Percentiles rank a stretch among this genome's conserved stretches.
phyloP scores from a whole-genome alignment of 495 filamentous ascomycete species.

The Bombardia bombarda region DNA sequence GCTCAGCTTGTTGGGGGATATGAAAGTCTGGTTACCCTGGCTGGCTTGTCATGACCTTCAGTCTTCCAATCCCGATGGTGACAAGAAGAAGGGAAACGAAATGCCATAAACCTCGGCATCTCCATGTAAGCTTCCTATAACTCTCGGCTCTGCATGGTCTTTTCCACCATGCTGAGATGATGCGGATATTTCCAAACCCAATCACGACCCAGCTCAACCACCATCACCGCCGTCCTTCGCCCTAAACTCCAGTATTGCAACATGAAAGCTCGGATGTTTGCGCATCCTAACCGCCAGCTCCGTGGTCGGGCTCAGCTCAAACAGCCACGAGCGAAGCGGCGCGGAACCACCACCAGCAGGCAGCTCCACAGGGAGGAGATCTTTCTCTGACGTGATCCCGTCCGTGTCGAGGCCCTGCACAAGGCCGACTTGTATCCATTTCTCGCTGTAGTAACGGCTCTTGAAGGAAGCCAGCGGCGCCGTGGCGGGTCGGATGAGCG shows the following conservation, averaged over 20 bases:
- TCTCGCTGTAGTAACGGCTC: neutral
- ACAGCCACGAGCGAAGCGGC: neutral
- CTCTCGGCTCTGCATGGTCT: too few relatives aligned
- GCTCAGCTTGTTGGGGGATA: too few relatives aligned
- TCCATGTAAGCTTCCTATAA: too few relatives aligned
- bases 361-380: neutral
- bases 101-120: too few relatives aligned
- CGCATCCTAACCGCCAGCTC: neutral
- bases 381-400: neutral
- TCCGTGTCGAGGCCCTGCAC: neutral
- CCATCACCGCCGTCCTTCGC: neutral
- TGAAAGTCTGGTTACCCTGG: too few relatives aligned
- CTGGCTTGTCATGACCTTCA: too few relatives aligned
- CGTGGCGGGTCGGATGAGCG: neutral
- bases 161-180: too few relatives aligned
- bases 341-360: neutral
- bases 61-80: too few relatives aligned
- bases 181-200: too few relatives aligned
- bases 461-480: neutral
- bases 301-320: neutral
- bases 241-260: neutral
- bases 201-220: too few relatives aligned
- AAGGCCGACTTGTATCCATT: neutral
- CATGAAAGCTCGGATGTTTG: neutral
- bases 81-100: too few relatives aligned